Evolutionary conservation across 2,329 filamentous ascomycete species (phyloP).

Genomic region (Cladophialophora immunda): DNA sequence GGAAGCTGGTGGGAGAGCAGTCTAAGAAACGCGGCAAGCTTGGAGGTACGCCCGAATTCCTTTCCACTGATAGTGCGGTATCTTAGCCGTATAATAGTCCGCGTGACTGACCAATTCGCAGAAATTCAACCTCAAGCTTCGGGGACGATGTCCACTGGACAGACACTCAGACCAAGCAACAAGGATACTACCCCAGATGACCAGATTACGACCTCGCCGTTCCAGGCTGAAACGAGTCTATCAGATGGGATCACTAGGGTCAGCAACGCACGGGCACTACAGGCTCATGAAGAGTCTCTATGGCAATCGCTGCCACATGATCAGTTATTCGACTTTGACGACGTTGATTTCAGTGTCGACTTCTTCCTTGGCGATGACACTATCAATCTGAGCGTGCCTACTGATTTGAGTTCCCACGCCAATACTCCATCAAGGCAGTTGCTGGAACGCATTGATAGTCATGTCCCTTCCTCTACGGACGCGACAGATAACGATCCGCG

Average conservation of each 20-base stretch:
- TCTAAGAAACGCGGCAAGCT: not conserved
- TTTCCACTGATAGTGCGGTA: not conserved
- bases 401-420: constrained; percentile 11
- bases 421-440: not conserved
- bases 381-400: constrained; percentile 15
- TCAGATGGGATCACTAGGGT: not conserved
- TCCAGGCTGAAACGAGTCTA: not conserved
- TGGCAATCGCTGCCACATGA: constrained; percentile 15
- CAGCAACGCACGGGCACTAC: not conserved
- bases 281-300: not conserved
- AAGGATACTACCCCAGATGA: not conserved
- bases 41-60: not conserved
- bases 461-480: not conserved
- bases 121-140: not conserved
- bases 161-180: not conserved
- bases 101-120: not conserved
- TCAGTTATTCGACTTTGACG: constrained; percentile 19
- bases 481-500: not conserved
- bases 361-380: constrained; percentile 14
- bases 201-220: not conserved
- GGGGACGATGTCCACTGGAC: not conserved
- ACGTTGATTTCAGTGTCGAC: constrained; percentile 13
- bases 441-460: not conserved
- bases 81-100: not conserved
- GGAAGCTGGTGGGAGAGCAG: constrained; percentile 11